These are phyloP conservation scores for Shiraia bambusicola DNA, from an alignment of 2,329 filamentous ascomycete species.

Conservation along the genomic window DNA sequence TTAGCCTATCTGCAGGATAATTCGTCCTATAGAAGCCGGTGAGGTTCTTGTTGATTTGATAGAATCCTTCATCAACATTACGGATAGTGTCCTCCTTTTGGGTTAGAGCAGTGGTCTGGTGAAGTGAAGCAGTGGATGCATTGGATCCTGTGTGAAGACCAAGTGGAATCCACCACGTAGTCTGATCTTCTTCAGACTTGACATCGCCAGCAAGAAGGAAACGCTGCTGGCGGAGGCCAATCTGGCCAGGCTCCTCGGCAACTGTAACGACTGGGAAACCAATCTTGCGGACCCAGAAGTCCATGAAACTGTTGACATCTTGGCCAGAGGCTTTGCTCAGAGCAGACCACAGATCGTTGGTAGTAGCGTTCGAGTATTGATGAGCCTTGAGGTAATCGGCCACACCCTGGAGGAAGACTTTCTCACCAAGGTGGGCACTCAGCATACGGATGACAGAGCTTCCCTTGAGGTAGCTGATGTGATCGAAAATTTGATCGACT, in stretches of 20 bases:
- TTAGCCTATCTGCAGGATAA: slow-evolving; percentile 81
- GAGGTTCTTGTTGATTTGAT: slow-evolving; percentile 89
- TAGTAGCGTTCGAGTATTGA: slow-evolving; percentile 86
- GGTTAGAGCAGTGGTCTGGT: slow-evolving; percentile 68
- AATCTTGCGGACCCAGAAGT: slow-evolving; percentile 92
- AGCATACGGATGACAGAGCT: slow-evolving; percentile 97
- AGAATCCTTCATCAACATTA: slow-evolving; percentile 76
- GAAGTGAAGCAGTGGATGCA: slow-evolving; percentile 58
- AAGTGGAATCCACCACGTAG: slow-evolving; percentile 93
- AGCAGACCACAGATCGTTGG: slow-evolving; percentile 86
- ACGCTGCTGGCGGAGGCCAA: slow-evolving; percentile 79
- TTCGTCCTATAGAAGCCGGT: slow-evolving; percentile 92
- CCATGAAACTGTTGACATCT: slow-evolving; percentile 85
- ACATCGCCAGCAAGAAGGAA: slow-evolving; percentile 92
- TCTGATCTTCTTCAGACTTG: slow-evolving; percentile 85
- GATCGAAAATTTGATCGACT: slow-evolving; percentile 96
- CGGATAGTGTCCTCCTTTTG: slow-evolving; percentile 75
- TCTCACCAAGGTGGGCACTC: slow-evolving; percentile 81
- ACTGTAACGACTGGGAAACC: slow-evolving; percentile 90
- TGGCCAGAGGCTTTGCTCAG: slow-evolving; percentile 83
- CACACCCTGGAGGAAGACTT: slow-evolving; percentile 88
- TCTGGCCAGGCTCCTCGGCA: slow-evolving; percentile 77
- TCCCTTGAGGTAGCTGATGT: slow-evolving; percentile 94
- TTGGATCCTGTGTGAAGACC: slow-evolving; percentile 72
- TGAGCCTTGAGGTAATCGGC: slow-evolving; percentile 86